phyloP scores from a whole-genome alignment of 2,329 filamentous ascomycete species.

The Fusarium newnesense region DNA sequence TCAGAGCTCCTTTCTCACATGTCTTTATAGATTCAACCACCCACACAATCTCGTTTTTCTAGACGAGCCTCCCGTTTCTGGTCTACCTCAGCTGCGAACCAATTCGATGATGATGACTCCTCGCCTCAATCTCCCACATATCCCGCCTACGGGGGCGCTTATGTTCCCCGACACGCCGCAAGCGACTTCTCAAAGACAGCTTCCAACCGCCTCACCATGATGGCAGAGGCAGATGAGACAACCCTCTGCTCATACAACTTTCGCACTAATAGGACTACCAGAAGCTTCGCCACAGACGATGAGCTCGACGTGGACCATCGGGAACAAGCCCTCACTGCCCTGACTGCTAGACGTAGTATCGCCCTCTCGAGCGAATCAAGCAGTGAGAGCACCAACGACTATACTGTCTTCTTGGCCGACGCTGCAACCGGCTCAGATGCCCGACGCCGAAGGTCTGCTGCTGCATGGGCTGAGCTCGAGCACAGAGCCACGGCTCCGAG shows the following conservation, averaged over 20 bases:
- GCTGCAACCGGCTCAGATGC: slow-evolving; percentile 17
- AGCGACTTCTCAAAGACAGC: slow-evolving; percentile 44
- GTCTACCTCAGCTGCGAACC: slow-evolving; percentile 35
- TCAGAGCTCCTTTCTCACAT: neutral
- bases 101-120: slow-evolving; percentile 21
- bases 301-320: slow-evolving; percentile 29
- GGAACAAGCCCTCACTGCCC: slow-evolving; percentile 31
- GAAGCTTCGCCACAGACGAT: slow-evolving; percentile 10
- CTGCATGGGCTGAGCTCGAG: slow-evolving; percentile 35
- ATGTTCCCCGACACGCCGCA: slow-evolving; percentile 47
- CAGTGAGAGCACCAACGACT: slow-evolving; percentile 33
- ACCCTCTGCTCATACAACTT: slow-evolving; percentile 39
- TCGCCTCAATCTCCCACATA: slow-evolving; percentile 11
- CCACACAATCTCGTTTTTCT: slow-evolving; percentile 23
- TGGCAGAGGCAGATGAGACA: slow-evolving; percentile 34
- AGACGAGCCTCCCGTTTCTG: slow-evolving; percentile 40
- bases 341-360: slow-evolving; percentile 20
- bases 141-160: slow-evolving; percentile 25
- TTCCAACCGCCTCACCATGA: slow-evolving; percentile 27
- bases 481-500: slow-evolving; percentile 7
- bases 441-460: slow-evolving; percentile 19
- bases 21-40: neutral
- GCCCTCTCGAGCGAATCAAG: slow-evolving; percentile 10
- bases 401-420: slow-evolving; percentile 38
- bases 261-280: neutral